Conservation (phyloP, 1,284 basidiomycete genomes). For the Paramarasmius palmivorus region DNA sequence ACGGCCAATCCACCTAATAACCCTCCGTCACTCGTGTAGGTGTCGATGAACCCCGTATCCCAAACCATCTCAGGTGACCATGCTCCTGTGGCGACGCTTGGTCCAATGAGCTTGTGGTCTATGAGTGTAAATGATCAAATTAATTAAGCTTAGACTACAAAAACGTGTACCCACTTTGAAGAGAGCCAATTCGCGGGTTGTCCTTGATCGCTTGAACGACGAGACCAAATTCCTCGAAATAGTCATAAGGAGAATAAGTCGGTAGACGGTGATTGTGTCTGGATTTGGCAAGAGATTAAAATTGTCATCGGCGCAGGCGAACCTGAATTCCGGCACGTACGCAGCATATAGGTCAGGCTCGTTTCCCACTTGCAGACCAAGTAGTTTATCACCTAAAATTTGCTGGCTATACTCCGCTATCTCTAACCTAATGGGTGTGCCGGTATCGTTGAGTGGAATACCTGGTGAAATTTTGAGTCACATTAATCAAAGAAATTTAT, state of each 20-base stretch:
- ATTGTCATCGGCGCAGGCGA: neutral
- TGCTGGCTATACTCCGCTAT: slow-evolving; percentile 46
- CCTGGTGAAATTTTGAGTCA: slow-evolving; percentile 28
- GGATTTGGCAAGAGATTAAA: too few species aligned
- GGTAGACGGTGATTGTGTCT: slow-evolving; percentile 26
- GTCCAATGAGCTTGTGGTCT: slow-evolving; percentile 43
- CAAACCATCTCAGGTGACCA: slow-evolving; percentile 40
- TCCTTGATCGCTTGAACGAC: slow-evolving; percentile 36
- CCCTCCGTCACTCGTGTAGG: slow-evolving; percentile 30
- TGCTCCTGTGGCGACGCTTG: slow-evolving; percentile 39
- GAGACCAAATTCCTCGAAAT: slow-evolving; percentile 44
- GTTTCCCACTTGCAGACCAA: slow-evolving; percentile 52
- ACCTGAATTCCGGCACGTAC: slow-evolving; percentile 38
- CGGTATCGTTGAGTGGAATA: slow-evolving; percentile 50
- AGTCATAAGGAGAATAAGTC: slow-evolving; percentile 41
- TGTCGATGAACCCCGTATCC: slow-evolving; percentile 38
- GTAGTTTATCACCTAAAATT: slow-evolving; percentile 41
- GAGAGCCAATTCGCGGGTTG: slow-evolving; percentile 4
- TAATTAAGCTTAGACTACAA: slow-evolving; percentile 27
- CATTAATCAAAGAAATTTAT: slow-evolving; percentile 32
- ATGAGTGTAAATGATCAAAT: neutral
- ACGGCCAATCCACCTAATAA: slow-evolving; percentile 40
- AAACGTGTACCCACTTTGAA: neutral
- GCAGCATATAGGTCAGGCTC: slow-evolving; percentile 55
- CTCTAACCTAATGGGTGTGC: slow-evolving; percentile 27